Percentiles rank a stretch among this genome's conserved stretches.
phyloP scores from a whole-genome alignment of 768 basidiomycete genomes.

The Lenzites betulinus region DNA sequence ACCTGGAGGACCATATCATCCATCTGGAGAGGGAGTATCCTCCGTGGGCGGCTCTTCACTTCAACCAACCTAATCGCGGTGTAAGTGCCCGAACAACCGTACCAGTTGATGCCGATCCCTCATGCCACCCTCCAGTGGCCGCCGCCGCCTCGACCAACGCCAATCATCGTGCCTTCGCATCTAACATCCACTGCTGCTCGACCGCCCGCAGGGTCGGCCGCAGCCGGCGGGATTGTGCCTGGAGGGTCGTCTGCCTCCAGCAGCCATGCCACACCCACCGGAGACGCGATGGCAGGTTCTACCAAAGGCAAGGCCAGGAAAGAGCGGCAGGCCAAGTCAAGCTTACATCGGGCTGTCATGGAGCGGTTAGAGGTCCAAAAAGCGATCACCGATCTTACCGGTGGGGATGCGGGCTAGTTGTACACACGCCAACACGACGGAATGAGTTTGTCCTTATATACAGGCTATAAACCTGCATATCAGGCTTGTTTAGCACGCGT shows the following conservation, averaged over 20 bases:
- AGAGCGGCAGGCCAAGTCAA: conserved; percentile 49
- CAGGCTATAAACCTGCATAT: background rate
- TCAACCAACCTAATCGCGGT: conserved; percentile 80
- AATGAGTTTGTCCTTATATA: background rate
- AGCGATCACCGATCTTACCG: conserved; percentile 55
- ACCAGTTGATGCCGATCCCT: conserved; percentile 24
- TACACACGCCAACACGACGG: background rate
- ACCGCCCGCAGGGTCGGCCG: background rate
- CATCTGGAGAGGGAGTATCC: conserved; percentile 81
- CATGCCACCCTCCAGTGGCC: conserved; percentile 63
- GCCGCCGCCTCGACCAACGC: conserved; percentile 75
- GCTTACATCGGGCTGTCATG: conserved; percentile 73
- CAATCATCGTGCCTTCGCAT: conserved; percentile 76
- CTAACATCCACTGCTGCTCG: conserved; percentile 38
- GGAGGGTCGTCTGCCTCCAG: background rate
- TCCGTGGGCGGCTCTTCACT: conserved; percentile 87
- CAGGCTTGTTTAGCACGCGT: background rate
- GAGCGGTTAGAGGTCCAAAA: conserved; percentile 74
- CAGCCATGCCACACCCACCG: conserved; percentile 4
- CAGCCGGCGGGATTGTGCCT: background rate
- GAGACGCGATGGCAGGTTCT: background rate
- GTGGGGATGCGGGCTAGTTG: background rate
- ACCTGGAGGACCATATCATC: conserved; percentile 76
- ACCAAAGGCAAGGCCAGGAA: conserved; percentile 29
- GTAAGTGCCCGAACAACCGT: too few relatives aligned